Evolutionary conservation across 768 basidiomycete species (phyloP).

Genomic region (Wakefieldia striispora): DNA sequence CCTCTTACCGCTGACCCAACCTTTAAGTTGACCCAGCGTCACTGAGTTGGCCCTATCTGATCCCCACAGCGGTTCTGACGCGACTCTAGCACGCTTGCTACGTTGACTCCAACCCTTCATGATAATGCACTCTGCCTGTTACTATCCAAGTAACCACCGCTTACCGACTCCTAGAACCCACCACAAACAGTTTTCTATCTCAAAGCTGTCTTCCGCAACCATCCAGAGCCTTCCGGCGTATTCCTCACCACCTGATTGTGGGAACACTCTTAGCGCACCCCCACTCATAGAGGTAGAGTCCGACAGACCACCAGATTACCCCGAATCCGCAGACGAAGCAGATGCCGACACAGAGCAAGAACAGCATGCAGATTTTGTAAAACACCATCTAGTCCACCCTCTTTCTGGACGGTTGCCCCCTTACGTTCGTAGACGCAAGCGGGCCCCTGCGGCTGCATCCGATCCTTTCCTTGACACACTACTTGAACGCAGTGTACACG

Average conservation of each 20-base stretch:
- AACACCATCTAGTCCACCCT: conserved; percentile 29
- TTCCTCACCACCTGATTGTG: conserved; percentile 37
- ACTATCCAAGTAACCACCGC: conserved; percentile 8
- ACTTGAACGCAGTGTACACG: conserved; percentile 78
- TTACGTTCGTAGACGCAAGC: conserved; percentile 26
- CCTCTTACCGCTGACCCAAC: not conserved
- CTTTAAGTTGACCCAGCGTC: conserved; percentile 6
- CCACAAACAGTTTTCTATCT: conserved; percentile 54
- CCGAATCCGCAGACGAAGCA: conserved; percentile 74
- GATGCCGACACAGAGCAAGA: conserved; percentile 61
- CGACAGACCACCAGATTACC: conserved; percentile 72
- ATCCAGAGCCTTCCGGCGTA: conserved; percentile 66
- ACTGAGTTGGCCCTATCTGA: conserved; percentile 1
- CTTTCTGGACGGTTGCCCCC: conserved; percentile 33
- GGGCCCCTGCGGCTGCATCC: conserved; percentile 24
- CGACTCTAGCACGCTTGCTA: not conserved
- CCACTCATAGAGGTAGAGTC: conserved; percentile 35
- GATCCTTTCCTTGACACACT: conserved; percentile 75
- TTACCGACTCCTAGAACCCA: conserved; percentile 40
- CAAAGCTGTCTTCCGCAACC: conserved; percentile 65
- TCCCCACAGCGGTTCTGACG: conserved; percentile 15
- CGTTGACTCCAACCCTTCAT: not conserved
- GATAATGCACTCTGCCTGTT: conserved; percentile 21
- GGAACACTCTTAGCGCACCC: conserved; percentile 9
- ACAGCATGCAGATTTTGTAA: conserved; percentile 19